Conservation (phyloP, 257 asterid species). For the Avicennia marina region DNA sequence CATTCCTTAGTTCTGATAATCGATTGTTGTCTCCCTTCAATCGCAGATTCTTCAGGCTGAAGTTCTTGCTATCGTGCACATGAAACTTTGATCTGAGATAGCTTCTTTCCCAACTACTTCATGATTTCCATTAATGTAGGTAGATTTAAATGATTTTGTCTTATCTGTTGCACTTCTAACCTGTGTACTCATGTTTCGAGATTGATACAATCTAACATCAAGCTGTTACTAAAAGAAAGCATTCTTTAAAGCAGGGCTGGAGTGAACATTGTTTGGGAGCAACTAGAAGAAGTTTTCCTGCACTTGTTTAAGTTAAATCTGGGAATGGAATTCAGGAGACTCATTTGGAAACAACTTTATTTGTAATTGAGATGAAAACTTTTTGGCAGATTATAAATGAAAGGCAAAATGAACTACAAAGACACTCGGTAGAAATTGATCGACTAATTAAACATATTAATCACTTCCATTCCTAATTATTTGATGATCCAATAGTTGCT, state of each 20-base stretch:
- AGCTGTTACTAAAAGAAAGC: conserved; percentile 6
- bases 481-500: no score
- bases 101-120: conserved; percentile 28
- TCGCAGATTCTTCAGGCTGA: conserved; percentile 40
- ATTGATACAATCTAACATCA: neutral
- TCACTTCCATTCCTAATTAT: no score
- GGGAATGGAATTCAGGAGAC: neutral
- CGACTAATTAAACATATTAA: neutral
- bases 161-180: conserved; percentile 15
- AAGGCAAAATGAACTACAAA: no score
- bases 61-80: conserved; percentile 35
- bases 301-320: conserved; percentile 1
- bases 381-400: conserved; percentile 5
- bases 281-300: neutral
- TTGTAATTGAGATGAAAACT: neutral
- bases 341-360: neutral
- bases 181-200: conserved; percentile 14
- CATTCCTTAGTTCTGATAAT: conserved; percentile 34
- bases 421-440: neutral
- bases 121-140: conserved; percentile 33
- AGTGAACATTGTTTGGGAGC: neutral
- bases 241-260: neutral
- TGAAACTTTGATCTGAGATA: conserved; percentile 33
- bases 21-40: conserved; percentile 32
- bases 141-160: conserved; percentile 35